These are phyloP conservation scores for Fragosphaeria purpurea DNA, from an alignment of 2,329 filamentous ascomycete species.

Conservation along the genomic window DNA sequence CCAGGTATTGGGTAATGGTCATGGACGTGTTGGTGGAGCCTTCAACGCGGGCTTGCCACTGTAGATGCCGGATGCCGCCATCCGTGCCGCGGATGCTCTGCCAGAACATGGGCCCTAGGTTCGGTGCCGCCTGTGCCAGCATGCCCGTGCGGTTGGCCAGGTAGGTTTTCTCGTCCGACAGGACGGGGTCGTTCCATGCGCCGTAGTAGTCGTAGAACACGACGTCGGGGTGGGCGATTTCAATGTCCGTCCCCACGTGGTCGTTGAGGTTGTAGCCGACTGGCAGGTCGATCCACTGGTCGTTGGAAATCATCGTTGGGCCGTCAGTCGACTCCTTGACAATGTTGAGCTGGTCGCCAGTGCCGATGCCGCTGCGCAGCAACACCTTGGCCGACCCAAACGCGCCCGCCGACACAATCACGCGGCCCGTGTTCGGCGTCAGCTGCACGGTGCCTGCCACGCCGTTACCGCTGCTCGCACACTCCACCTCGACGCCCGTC, in stretches of 20 bases:
- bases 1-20: constrained; percentile 52
- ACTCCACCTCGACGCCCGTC: constrained; percentile 51
- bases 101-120: constrained; percentile 52
- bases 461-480: constrained; percentile 37
- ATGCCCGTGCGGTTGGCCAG: constrained; percentile 45
- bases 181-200: constrained; percentile 42
- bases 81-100: constrained; percentile 47
- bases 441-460: constrained; percentile 51
- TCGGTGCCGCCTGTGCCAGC: constrained; percentile 54
- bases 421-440: constrained; percentile 48
- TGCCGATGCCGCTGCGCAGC: constrained; percentile 59
- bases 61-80: constrained; percentile 50
- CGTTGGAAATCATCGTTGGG: constrained; percentile 37
- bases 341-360: constrained; percentile 45
- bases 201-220: constrained; percentile 56
- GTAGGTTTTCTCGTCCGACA: constrained; percentile 33
- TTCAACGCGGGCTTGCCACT: constrained; percentile 42
- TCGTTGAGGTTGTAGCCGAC: constrained; percentile 51
- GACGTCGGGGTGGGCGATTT: constrained; percentile 33
- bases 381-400: constrained; percentile 63
- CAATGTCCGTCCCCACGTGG: constrained; percentile 38
- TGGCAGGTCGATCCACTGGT: constrained; percentile 47
- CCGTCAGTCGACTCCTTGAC: constrained; percentile 42
- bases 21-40: constrained; percentile 27
- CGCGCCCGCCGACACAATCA: constrained; percentile 57